phyloP scores from a whole-genome alignment of 2,329 filamentous ascomycete genomes.

The Pestalotiopsis sp. region DNA sequence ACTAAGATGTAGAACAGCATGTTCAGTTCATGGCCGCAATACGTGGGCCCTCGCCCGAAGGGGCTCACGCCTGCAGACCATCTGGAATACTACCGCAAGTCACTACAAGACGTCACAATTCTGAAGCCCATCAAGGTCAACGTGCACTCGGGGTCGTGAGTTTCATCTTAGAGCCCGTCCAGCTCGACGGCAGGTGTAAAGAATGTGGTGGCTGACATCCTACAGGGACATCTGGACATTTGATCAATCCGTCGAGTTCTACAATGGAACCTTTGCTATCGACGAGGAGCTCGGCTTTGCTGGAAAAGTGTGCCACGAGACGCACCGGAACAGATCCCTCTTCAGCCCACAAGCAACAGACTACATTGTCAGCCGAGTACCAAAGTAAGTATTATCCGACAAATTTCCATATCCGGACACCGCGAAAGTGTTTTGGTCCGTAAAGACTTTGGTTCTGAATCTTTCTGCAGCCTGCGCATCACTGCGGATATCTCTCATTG shows the following conservation, averaged over 20 bases:
- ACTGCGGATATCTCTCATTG: constrained; percentile 29
- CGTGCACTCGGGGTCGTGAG: constrained; percentile 19
- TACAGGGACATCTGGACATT: constrained; percentile 31
- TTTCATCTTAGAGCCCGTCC: neutral
- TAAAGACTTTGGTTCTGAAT: neutral
- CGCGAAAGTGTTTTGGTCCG: too few species aligned
- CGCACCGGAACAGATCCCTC: constrained; percentile 32
- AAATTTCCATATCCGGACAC: neutral
- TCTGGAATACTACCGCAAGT: constrained; percentile 15
- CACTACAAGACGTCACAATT: constrained; percentile 12
- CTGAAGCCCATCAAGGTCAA: constrained; percentile 17
- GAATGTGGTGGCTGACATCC: neutral
- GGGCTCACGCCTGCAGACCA: constrained; percentile 11
- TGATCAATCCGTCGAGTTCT: constrained; percentile 35
- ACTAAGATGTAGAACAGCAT: constrained; percentile 3
- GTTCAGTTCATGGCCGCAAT: constrained; percentile 15
- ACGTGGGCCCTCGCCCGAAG: constrained; percentile 13
- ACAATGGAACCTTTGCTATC: constrained; percentile 28
- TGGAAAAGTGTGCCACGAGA: constrained; percentile 33
- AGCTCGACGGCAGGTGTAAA: neutral
- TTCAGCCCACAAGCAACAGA: constrained; percentile 31
- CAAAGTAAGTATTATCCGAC: constrained; percentile 22
- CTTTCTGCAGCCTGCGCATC: constrained; percentile 19
- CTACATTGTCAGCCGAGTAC: constrained; percentile 30
- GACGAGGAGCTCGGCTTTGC: constrained; percentile 31